Base-by-base conservation (phyloP, 495 filamentous ascomycete species). In the Talaromyces ruber region DNA sequence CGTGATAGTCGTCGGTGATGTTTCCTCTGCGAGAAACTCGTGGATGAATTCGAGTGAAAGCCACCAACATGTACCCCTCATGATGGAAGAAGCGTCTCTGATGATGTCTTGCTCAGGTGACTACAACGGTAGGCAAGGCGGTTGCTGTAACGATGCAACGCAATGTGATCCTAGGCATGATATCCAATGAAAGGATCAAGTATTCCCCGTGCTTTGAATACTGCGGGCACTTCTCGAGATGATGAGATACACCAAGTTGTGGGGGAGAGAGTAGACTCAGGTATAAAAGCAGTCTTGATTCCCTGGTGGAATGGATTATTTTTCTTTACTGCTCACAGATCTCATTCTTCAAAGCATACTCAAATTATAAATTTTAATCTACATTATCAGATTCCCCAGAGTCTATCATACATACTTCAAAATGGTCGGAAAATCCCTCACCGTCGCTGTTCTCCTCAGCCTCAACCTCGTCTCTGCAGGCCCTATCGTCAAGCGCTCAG, bases 401-500 rank as follows among this genome's bases (percentile, higher is more conserved):
- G 18, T 52, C 47, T 8, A 21, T 9, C 5, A 45, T 4, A 58
- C 12, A 30, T 11, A 32, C 12, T 59, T 24, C 30, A 59, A 30
- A 11, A 59, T 59, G 56, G 6, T 39, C 14, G 29, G 30, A 39
- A 37, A 39, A 25, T 37, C 34, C n/a, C 11, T 59, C 16, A 25
- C 18, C 6, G 22, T 59, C 25, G 28, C 47, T 25, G 18, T 28
- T 39, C 30, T 59, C 32, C 30, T 59, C 30, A 18, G 56, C 9
- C 56, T 59, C 34, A 21, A 14, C 29, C 56, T 59, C 22, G 32
- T 59, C 29, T 37, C 16, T 14, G 56, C 29, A 59, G 34, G 56
- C n/a, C 56, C 56, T 24, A 43, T 59, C 22, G 30, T 14, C 29
- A 59, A 59, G 21, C 56, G 56, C n/a, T 59, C 56, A 9, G 56